Conservation (phyloP, 2,329 filamentous ascomycete genomes). For the Xylogone sp. region DNA sequence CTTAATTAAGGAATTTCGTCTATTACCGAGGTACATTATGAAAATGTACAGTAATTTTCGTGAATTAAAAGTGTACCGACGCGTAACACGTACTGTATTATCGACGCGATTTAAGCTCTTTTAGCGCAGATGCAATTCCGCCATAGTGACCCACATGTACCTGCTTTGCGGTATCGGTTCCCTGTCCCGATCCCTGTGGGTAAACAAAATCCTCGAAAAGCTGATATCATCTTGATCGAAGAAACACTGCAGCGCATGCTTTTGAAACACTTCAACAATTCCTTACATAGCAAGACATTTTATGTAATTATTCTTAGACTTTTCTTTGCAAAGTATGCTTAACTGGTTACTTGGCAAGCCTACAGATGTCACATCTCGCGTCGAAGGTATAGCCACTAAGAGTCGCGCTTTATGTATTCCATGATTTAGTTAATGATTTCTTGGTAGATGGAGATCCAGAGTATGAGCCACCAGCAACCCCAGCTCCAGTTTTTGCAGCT, state of each 20-base stretch:
- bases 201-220: conserved; percentile 18
- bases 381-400: conserved; percentile 14
- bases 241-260: neutral
- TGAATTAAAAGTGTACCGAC: too few species aligned
- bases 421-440: neutral
- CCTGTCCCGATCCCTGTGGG: conserved; percentile 5
- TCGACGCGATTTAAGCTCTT: too few species aligned
- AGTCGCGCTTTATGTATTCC: neutral
- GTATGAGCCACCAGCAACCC: conserved; percentile 57
- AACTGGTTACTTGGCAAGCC: conserved; percentile 28
- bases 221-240: neutral
- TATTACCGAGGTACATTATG: too few species aligned
- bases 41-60: too few species aligned
- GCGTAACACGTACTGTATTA: too few species aligned
- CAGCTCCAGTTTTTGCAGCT: conserved; percentile 63
- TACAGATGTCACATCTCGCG: conserved; percentile 15
- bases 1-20: neutral
- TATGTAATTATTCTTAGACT: neutral
- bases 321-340: conserved; percentile 20
- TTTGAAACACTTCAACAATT: neutral
- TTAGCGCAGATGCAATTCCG: too few species aligned
- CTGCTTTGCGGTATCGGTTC: neutral
- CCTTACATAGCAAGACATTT: conserved; percentile 6
- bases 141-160: conserved; percentile 9
- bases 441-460: conserved; percentile 14